phyloP scores from a whole-genome alignment of 768 basidiomycete species.

The Sarcodon aspratus region DNA sequence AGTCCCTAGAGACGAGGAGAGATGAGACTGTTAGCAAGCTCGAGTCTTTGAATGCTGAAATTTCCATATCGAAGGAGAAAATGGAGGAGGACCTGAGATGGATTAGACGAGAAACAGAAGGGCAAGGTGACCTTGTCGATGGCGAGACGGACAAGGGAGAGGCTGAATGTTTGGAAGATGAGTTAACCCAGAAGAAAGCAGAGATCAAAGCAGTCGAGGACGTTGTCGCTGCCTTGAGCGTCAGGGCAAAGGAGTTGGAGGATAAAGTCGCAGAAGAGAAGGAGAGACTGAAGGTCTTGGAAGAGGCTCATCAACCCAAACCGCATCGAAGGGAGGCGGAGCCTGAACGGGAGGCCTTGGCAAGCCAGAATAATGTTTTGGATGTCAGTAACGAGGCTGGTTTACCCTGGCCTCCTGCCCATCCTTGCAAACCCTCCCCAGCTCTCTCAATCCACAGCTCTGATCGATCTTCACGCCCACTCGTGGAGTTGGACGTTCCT shows the following conservation, averaged over 20 bases:
- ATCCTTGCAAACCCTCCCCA: slow-evolving; percentile 2
- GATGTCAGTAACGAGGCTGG: slow-evolving; percentile 6
- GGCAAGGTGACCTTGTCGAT: slow-evolving; percentile 9
- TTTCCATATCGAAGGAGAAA: slow-evolving; percentile 40
- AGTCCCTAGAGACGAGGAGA: slow-evolving; percentile 49
- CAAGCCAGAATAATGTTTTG: too few relatives aligned
- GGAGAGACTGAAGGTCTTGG: slow-evolving; percentile 40
- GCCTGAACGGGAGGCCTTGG: too few relatives aligned
- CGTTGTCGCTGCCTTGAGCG: slow-evolving; percentile 46
- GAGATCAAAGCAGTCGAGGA: slow-evolving; percentile 63
- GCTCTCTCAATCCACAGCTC: slow-evolving; percentile 6
- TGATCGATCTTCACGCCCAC: slow-evolving; percentile 8
- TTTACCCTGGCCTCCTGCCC: slow-evolving; percentile 1
- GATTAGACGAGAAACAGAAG: slow-evolving; percentile 18
- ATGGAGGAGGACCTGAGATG: slow-evolving; percentile 43
- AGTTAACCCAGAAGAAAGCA: slow-evolving; percentile 35
- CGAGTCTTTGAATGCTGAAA: slow-evolving; percentile 50
- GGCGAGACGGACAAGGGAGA: slow-evolving; percentile 4
- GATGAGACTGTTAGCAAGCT: slow-evolving; percentile 51
- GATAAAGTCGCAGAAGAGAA: slow-evolving; percentile 54
- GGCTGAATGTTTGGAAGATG: slow-evolving; percentile 17
- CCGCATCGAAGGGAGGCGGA: neutral
- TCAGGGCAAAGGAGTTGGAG: slow-evolving; percentile 65
- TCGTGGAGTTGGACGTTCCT: slow-evolving; percentile 14
- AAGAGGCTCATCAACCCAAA: slow-evolving; percentile 43